Percentiles rank a stretch among this genome's conserved stretches.
Evolutionary conservation across 2,329 filamentous ascomycete genomes (phyloP).

Genomic region (Venturia asperata): DNA sequence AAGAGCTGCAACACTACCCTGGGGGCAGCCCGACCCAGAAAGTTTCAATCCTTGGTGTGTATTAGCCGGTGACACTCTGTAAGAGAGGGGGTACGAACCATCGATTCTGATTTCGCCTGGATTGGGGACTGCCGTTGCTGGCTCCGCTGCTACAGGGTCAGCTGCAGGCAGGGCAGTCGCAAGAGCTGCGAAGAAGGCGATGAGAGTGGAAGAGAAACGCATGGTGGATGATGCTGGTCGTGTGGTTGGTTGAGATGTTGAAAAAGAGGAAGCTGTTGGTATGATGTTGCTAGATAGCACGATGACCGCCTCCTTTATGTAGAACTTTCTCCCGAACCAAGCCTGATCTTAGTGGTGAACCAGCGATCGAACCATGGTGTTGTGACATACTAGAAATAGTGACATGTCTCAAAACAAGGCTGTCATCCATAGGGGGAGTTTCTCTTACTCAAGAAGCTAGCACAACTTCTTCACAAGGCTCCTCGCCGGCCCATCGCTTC

Average conservation of each 20-base stretch:
- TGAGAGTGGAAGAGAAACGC: not conserved
- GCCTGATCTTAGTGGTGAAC: too few relatives aligned
- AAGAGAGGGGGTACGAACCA: not conserved
- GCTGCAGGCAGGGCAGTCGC: conserved; percentile 20
- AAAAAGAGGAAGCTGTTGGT: not conserved
- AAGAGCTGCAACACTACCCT: conserved; percentile 37
- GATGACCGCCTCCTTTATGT: not conserved
- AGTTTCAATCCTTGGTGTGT: conserved; percentile 36
- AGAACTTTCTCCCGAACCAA: not conserved
- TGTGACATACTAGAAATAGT: not conserved
- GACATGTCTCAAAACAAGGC: not conserved
- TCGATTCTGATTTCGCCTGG: conserved; percentile 29
- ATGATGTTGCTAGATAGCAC: not conserved
- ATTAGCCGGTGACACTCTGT: not conserved
- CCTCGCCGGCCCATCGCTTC: not conserved
- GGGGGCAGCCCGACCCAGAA: conserved; percentile 43
- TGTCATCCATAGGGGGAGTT: not conserved
- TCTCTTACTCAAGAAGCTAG: not conserved
- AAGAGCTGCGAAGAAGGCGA: conserved; percentile 23
- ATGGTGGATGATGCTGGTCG: not conserved
- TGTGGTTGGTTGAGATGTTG: not conserved
- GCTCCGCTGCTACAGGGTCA: conserved; percentile 15
- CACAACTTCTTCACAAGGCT: not conserved
- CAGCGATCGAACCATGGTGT: not conserved
- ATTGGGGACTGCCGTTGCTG: not conserved